phyloP scores from a whole-genome alignment of 202 grass and related monocot species.

The Zoysia matrella region DNA sequence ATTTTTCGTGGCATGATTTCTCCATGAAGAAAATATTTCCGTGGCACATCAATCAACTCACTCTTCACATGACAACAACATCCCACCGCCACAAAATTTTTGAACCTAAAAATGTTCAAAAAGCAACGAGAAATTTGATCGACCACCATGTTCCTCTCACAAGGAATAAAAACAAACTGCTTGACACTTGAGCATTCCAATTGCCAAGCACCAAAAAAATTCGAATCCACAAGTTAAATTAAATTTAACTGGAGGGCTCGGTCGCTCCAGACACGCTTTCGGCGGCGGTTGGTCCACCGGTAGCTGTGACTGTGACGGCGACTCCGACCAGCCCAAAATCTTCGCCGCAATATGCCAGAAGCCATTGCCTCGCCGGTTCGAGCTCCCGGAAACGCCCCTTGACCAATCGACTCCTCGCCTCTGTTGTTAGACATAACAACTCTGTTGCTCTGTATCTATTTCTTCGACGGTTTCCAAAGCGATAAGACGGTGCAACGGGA shows the following conservation, averaged over 20 bases:
- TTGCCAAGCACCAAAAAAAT: not conserved
- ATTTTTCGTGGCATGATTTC: too few relatives aligned
- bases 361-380: not conserved
- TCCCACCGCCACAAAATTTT: too few relatives aligned
- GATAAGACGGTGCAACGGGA: too few relatives aligned
- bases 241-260: too few relatives aligned
- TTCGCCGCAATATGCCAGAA: conserved; percentile 52
- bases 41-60: too few relatives aligned
- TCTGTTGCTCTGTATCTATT: too few relatives aligned
- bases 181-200: not conserved
- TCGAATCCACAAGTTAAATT: not conserved
- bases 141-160: not conserved
- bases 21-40: too few relatives aligned
- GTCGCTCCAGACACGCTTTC: not conserved
- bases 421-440: too few relatives aligned
- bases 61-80: too few relatives aligned
- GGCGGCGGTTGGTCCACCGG: not conserved
- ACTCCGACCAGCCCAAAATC: conserved; percentile 47
- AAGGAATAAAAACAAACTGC: not conserved
- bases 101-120: too few relatives aligned
- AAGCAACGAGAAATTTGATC: not conserved
- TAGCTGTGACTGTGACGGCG: conserved; percentile 12
- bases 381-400: not conserved
- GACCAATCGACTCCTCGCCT: not conserved
- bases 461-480: too few relatives aligned